phyloP scores from a whole-genome alignment of 768 basidiomycete genomes.

The Serendipita sp. region DNA sequence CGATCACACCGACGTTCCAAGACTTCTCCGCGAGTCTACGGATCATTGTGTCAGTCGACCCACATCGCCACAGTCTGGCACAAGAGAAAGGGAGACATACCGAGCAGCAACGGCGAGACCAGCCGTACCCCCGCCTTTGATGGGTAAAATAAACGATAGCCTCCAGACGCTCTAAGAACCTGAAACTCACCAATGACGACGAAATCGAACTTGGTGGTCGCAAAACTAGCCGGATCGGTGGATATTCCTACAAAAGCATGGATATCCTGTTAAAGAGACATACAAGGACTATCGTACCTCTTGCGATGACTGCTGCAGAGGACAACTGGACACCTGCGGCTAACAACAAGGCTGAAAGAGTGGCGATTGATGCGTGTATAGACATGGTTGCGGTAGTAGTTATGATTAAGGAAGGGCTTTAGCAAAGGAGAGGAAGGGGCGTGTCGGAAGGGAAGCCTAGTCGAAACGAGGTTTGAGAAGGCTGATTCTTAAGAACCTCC shows the following conservation, averaged over 20 bases:
- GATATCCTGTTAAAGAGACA: not conserved
- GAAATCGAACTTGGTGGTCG: conserved; percentile 12
- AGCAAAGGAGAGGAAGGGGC: not conserved
- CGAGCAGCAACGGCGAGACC: conserved; percentile 20
- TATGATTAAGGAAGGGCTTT: too few relatives aligned
- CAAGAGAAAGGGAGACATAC: conserved; percentile 13
- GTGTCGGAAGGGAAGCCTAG: not conserved
- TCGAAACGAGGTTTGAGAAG: not conserved
- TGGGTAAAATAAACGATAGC: not conserved
- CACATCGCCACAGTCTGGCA: not conserved
- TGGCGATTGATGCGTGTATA: not conserved
- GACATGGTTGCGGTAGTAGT: not conserved
- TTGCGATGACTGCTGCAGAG: not conserved
- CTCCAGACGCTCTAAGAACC: not conserved
- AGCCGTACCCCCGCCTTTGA: conserved; percentile 15
- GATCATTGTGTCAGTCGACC: not conserved
- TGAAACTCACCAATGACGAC: conserved; percentile 9
- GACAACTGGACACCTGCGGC: not conserved
- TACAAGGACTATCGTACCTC: not conserved
- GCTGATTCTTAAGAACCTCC: too few relatives aligned
- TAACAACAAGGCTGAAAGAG: not conserved
- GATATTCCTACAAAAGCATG: not conserved
- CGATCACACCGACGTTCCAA: conserved; percentile 15
- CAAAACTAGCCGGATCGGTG: conserved; percentile 5
- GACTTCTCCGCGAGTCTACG: not conserved